These are phyloP conservation scores for Psidium guajava DNA, from an alignment of 345 rosid species.

Conservation along the genomic window DNA sequence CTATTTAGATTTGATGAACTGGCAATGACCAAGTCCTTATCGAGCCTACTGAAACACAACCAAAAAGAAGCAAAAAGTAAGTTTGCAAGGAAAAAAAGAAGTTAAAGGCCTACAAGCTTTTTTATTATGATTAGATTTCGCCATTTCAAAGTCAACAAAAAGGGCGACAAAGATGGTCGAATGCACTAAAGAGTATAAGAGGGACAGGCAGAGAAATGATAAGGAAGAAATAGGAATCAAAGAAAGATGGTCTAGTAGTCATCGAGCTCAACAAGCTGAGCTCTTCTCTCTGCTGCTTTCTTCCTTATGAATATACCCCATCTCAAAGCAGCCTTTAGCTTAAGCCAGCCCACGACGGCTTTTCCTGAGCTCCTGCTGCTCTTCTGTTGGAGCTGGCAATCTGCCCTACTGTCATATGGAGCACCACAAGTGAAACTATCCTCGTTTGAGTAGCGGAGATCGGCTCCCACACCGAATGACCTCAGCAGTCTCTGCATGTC, in stretches of 20 bases:
- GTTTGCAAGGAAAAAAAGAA: neutral
- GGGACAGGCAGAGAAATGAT: neutral
- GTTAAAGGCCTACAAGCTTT: neutral
- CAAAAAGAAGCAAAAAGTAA: neutral
- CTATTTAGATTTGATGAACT: neutral
- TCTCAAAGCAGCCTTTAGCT: constrained; percentile 27
- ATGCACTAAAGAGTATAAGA: neutral
- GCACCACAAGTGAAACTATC: constrained; percentile 41
- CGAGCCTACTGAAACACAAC: neutral
- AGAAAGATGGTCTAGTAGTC: neutral
- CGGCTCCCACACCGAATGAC: constrained; percentile 29
- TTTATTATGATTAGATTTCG: neutral
- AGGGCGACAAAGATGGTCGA: neutral
- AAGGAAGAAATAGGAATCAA: neutral
- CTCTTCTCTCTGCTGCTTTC: constrained; percentile 86
- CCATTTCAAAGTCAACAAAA: neutral
- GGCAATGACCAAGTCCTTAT: neutral
- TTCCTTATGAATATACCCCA: constrained; percentile 98
- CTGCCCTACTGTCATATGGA: constrained; percentile 36
- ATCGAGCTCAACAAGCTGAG: constrained; percentile 75
- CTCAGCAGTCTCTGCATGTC: constrained; percentile 86
- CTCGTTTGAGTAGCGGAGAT: constrained; percentile 18
- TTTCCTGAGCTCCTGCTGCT: constrained; percentile 57
- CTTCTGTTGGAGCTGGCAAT: constrained; percentile 10
- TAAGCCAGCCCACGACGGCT: constrained; percentile 90